phyloP scores from a whole-genome alignment of 164 flowering plant genomes.

The Echeveria elegans region DNA sequence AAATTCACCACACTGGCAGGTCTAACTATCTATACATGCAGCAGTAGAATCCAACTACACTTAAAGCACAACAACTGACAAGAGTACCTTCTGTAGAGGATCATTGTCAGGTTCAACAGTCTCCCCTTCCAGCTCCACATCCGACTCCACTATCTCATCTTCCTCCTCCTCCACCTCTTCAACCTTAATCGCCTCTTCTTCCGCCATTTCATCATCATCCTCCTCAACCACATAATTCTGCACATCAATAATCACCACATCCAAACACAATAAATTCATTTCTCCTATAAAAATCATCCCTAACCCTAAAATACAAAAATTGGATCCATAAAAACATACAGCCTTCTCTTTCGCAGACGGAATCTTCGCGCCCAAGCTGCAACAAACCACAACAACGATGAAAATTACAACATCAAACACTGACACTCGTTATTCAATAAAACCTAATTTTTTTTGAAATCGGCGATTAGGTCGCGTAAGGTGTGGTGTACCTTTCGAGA shows the following conservation, averaged over 20 bases:
- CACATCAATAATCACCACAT: neutral
- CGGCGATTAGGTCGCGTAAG: too few species aligned
- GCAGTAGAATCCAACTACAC: conserved; percentile 26
- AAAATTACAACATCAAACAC: neutral
- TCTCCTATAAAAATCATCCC: neutral
- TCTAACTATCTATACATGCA: neutral
- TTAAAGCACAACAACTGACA: neutral
- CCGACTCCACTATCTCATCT: neutral
- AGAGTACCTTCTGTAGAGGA: neutral
- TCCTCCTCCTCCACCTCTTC: neutral
- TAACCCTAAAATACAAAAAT: too few species aligned
- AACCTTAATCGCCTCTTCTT: neutral
- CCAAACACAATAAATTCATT: neutral
- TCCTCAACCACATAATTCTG: neutral
- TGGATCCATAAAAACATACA: neutral
- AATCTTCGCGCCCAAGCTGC: neutral
- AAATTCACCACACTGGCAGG: neutral
- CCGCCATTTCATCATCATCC: neutral
- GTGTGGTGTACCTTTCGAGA: conserved; percentile 44
- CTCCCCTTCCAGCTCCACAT: neutral
- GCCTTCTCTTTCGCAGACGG: neutral
- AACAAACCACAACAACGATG: neutral
- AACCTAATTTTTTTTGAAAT: neutral
- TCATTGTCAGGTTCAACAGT: neutral
- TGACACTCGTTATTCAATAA: neutral